Evolutionary conservation across 2,329 filamentous ascomycete species (phyloP).

Genomic region (Aspergillus aculeatinus): DNA sequence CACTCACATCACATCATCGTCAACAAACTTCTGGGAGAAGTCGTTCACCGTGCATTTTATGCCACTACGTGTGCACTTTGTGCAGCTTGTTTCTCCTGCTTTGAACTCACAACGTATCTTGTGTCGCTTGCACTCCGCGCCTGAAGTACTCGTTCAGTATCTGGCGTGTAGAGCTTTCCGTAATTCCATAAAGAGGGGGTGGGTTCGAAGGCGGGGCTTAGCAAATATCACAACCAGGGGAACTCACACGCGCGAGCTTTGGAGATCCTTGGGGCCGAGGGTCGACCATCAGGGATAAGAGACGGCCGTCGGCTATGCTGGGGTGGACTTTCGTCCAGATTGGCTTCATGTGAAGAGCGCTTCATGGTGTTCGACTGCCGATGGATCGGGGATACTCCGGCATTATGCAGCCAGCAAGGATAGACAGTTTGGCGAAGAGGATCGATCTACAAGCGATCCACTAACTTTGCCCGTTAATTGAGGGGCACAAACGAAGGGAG

Average conservation of each 20-base stretch:
- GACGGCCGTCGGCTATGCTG: slow-evolving; percentile 26
- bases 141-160: slow-evolving; percentile 24
- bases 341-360: slow-evolving; percentile 38
- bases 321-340: slow-evolving; percentile 29
- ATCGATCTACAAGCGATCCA: slow-evolving; percentile 7
- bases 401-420: slow-evolving; percentile 20
- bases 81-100: slow-evolving; percentile 48
- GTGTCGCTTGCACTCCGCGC: slow-evolving; percentile 53
- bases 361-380: slow-evolving; percentile 27
- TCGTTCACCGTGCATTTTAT: slow-evolving; percentile 56
- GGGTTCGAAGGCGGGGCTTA: not conserved
- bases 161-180: not conserved
- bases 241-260: slow-evolving; percentile 44
- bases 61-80: slow-evolving; percentile 51
- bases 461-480: not conserved
- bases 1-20: slow-evolving; percentile 54
- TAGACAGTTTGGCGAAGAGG: slow-evolving; percentile 5
- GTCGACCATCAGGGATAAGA: slow-evolving; percentile 20
- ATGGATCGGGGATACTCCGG: slow-evolving; percentile 28
- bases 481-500: not conserved
- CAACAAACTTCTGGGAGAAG: slow-evolving; percentile 56
- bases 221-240: not conserved
- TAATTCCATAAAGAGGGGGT: not conserved
- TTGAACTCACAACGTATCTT: slow-evolving; percentile 58
- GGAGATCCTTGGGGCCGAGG: slow-evolving; percentile 36